Evolutionary conservation across 257 asterid species (phyloP), one percentile per base, ranked within the genome.

Genomic region (Salvia hispanica): DNA sequence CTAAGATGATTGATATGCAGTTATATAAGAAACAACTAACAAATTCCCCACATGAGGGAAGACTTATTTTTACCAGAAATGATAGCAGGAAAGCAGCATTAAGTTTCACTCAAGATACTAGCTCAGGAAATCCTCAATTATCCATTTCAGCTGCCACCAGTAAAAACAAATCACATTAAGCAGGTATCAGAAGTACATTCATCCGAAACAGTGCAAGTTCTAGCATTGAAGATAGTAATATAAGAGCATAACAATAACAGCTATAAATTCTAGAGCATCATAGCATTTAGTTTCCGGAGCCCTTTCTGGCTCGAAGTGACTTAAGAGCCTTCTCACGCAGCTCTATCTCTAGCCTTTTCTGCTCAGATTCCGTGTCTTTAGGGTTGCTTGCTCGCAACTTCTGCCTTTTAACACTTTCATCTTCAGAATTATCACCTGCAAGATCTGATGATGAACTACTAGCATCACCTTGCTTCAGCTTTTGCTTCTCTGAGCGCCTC

Each of bases 321-420:
- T 94, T 89, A 44, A 94, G 92, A 72, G 99, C 97, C 87, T 84
- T 94, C 81, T 94, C 97, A 71, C 99, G 86, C 76, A 94, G 87
- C 84, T 87, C 93, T 63, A 85, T 91, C 88, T 94, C 99, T 59
- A 91, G 95, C 87, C 59, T 86, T 80, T 88, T 86, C 86, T 84
- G 90, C 65, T 85, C 86, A 64, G 89, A 78, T 55, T 74, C 84
- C 4, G 84, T 64, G 52, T 84, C 89, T 63, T 81, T 77, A 58
- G 51, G 34, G 70, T 81, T 75, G 67, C 74, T 72, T 34, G 67
- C 63, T 36, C 67, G 79, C 9, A 72, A 71, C 16, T 71, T 79
- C 45, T 59, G 77, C 72, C 79, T 77, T 74, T 66, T 75, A 73
- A 70, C 64, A 76, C 73, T 78, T 46, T 79, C 96, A 63, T 73